Percentiles rank a stretch among this genome's conserved stretches.
Conservation (phyloP, 2,329 filamentous ascomycete genomes). For the Ploettnerulaceae sp. region DNA sequence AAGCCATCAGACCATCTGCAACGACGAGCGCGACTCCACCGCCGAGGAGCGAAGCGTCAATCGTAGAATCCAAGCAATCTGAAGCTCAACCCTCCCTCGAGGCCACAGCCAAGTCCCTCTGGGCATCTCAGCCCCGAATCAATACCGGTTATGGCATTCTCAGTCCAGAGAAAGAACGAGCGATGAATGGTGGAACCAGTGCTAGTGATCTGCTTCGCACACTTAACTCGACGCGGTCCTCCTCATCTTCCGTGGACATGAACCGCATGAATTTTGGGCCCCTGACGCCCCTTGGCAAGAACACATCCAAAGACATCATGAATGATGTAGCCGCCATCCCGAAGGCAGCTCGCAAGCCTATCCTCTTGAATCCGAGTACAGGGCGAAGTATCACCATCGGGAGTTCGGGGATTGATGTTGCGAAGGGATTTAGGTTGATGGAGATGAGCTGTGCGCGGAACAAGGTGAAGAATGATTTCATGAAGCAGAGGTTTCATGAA, state of each 20-base stretch:
- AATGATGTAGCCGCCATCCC: neutral
- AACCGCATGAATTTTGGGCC: neutral
- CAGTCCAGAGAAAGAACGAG: neutral
- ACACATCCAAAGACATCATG: too few relatives aligned
- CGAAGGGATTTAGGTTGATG: constrained; percentile 33
- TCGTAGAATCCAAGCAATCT: neutral
- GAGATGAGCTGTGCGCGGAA: constrained; percentile 47
- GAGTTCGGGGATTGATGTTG: constrained; percentile 24
- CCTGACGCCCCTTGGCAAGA: too few relatives aligned
- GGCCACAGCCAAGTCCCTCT: constrained; percentile 1
- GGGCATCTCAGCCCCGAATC: neutral
- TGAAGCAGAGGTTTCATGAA: constrained; percentile 67
- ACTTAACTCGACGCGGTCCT: neutral
- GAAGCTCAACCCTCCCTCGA: neutral
- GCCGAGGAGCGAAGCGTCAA: neutral
- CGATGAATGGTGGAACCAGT: constrained; percentile 2
- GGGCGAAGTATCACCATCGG: constrained; percentile 25
- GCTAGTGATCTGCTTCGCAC: constrained; percentile 1
- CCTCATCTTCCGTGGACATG: neutral
- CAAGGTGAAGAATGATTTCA: constrained; percentile 50
- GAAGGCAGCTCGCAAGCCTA: constrained; percentile 6
- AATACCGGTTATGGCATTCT: neutral
- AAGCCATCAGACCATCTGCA: constrained; percentile 9
- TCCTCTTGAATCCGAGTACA: constrained; percentile 27
- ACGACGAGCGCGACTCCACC: constrained; percentile 9